A percentile compares a stretch with the other conserved stretches of the same genome.
Evolutionary conservation across 805 yeast genomes (phyloP).

Genomic region (Pichia manshurica): DNA sequence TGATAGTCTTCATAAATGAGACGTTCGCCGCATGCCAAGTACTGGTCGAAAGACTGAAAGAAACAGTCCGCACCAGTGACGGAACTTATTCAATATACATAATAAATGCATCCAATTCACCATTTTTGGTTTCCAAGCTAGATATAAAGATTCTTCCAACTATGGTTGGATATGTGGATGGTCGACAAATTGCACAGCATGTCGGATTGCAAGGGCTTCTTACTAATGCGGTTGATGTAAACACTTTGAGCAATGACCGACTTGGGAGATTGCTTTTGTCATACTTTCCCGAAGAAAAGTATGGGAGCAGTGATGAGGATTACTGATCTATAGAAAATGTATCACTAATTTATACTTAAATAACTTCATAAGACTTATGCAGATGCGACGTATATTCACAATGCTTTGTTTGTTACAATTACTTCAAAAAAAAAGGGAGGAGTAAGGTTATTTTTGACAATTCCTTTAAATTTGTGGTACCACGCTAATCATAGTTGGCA

Average conservation of each 20-base stretch:
- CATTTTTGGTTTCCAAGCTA: constrained; percentile 63
- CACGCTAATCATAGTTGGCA: too few species aligned
- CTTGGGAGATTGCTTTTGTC: background rate
- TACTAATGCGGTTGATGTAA: constrained; percentile 5
- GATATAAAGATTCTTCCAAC: constrained; percentile 66
- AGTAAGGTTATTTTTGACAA: too few species aligned
- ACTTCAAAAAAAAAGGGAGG: too few species aligned
- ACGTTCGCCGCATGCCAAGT: constrained; percentile 53
- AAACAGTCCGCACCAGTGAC: background rate
- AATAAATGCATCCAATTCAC: constrained; percentile 50
- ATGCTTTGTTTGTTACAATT: too few species aligned
- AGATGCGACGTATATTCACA: too few species aligned
- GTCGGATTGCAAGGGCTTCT: constrained; percentile 65
- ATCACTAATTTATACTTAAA: too few species aligned
- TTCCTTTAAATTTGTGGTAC: too few species aligned
- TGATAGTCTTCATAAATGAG: constrained; percentile 62
- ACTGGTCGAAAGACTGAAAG: constrained; percentile 44
- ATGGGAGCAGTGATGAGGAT: background rate
- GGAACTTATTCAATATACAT: background rate
- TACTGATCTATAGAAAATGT: too few species aligned
- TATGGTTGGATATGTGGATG: constrained; percentile 54
- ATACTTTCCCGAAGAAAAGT: constrained; percentile 11
- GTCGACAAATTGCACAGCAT: constrained; percentile 52
- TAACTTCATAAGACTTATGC: too few species aligned
- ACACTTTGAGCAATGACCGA: background rate